A percentile compares a stretch with the other conserved stretches of the same genome.
phyloP scores from a whole-genome alignment of 768 basidiomycete genomes.

The Leccinum variicolor region DNA sequence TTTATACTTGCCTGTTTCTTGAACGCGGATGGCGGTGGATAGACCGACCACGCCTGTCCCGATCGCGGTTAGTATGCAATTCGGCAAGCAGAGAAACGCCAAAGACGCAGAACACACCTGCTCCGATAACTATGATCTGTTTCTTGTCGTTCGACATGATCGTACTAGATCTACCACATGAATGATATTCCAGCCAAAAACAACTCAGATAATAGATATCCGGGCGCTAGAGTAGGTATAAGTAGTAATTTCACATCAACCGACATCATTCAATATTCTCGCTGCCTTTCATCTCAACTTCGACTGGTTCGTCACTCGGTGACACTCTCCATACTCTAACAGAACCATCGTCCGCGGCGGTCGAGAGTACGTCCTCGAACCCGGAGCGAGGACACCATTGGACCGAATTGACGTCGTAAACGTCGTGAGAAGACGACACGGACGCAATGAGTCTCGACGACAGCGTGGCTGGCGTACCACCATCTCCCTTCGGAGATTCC shows the following conservation, averaged over 20 bases:
- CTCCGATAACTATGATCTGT: slow-evolving; percentile 38
- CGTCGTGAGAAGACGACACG: slow-evolving; percentile 67
- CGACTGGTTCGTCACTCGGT: neutral
- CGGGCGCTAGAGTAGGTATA: neutral
- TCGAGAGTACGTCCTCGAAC: slow-evolving; percentile 66
- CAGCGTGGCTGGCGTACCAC: slow-evolving; percentile 20
- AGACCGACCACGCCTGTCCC: slow-evolving; percentile 70
- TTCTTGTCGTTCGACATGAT: slow-evolving; percentile 19
- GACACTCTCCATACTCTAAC: slow-evolving; percentile 73
- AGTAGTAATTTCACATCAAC: neutral
- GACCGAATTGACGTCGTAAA: slow-evolving; percentile 82
- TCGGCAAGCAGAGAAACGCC: neutral
- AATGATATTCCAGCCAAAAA: neutral
- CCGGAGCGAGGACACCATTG: slow-evolving; percentile 77
- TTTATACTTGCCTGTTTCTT: slow-evolving; percentile 55
- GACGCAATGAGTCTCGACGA: slow-evolving; percentile 50
- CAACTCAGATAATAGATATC: neutral
- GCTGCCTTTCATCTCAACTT: neutral
- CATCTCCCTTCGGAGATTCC: slow-evolving; percentile 15
- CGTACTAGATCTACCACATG: neutral
- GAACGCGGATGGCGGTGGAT: slow-evolving; percentile 69
- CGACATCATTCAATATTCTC: neutral
- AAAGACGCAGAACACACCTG: slow-evolving; percentile 27
- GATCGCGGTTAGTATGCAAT: neutral
- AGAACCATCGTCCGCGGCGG: slow-evolving; percentile 82